Base-by-base conservation (phyloP, 352 stramenopile genomes). In the Phytophthora megakarya region DNA sequence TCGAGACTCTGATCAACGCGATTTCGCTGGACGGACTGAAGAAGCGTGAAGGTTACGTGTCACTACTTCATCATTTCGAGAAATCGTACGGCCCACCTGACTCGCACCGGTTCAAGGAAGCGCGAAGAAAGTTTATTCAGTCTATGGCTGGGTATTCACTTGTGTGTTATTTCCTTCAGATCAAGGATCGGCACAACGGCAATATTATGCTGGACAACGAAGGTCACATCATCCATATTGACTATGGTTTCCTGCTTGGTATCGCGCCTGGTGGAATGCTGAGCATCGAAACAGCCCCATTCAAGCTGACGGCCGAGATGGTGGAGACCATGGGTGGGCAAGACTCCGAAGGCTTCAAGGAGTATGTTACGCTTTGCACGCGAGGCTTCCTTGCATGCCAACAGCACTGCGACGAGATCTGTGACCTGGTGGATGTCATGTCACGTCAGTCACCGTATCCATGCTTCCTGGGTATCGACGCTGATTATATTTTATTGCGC, bases 111-210 rank as follows among this genome's bases (percentile, higher is more conserved):
- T 98, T 99, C 67, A 75, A 94, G 40, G 79, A 89, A 30, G 97
- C 98, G 9, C 96, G 95, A 54, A 78, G 76, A 30, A 99, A 99
- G 69, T 99, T 99, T 61, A 96, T 99, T 48, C 82, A 95, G 57
- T 98, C 91, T 28, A 92, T 99, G 73, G 98, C 96, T 10, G 98
- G 90, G 7, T 99, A 99, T 82, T 99, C 95, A 38, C 80, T 99
- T 18, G 96, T 99, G 39, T 96, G 82, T 38, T 99, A 99, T 70
- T 89, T 99, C 23, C 75, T 99, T 25, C 96, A 98, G 65, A 93
- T 99, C 70, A 99, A 99, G 72, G 98, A 99, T 81, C 90, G 97
- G 7, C 98, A 99, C 90, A 99, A 99, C 62, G 98, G 97, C 37
- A 99, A 99, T 70, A 99, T 99, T 46, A 99, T 99, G 92, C 90